These are phyloP conservation scores for Chloris gayana DNA, from an alignment of 176 grass and related monocot genomes.

Conservation along the genomic window DNA sequence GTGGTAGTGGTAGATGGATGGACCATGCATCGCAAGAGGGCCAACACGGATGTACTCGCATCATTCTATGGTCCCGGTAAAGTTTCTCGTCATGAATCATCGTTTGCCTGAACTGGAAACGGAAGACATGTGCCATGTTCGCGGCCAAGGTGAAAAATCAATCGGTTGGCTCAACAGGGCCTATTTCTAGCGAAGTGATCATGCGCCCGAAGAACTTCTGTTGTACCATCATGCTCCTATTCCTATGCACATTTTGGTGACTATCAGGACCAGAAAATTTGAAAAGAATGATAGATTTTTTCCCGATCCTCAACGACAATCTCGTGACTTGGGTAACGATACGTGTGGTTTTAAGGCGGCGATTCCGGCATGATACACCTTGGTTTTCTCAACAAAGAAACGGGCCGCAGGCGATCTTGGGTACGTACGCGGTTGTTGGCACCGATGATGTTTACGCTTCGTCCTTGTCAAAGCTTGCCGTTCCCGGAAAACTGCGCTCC, in stretches of 20 bases:
- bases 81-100: background rate
- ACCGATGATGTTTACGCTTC: conserved; percentile 15
- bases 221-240: no score
- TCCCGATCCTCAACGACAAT: background rate
- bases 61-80: background rate
- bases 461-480: conserved; percentile 33
- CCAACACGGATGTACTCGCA: background rate
- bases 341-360: background rate
- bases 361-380: background rate
- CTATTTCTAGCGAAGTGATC: no score
- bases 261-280: no score
- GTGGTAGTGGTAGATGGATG: background rate
- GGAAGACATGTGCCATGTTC: background rate
- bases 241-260: no score
- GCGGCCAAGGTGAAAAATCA: background rate
- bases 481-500: background rate
- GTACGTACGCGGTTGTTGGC: conserved; percentile 25
- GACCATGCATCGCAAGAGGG: background rate
- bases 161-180: background rate
- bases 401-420: conserved; percentile 24
- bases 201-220: no score
- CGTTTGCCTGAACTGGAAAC: background rate
- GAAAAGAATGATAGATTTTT: no score
- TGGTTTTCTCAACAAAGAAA: background rate
- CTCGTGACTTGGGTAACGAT: no score